Evolutionary conservation across 305 asterid genomes (phyloP).

Genomic region (Fraxinus dipetala): DNA sequence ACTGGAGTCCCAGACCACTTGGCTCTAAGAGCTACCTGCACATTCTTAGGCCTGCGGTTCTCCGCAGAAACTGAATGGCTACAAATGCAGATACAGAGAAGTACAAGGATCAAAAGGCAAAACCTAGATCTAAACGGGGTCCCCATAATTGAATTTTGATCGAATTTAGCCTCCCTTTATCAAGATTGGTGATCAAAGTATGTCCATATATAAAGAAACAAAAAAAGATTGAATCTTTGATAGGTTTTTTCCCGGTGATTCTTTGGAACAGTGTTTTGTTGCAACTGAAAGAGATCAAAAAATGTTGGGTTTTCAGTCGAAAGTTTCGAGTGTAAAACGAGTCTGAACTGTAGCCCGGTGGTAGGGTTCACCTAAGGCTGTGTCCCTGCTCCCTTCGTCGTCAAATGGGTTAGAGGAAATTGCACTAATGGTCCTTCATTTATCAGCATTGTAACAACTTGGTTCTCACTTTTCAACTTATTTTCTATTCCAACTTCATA

Average conservation of each 20-base stretch:
- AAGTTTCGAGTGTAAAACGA: neutral
- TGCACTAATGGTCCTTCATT: neutral
- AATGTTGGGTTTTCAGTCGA: too few relatives aligned
- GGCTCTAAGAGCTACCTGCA: conserved; percentile 91
- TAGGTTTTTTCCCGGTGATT: neutral
- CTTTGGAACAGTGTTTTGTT: neutral
- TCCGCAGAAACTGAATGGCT: conserved; percentile 46
- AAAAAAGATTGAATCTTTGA: conserved; percentile 20
- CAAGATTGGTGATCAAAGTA: conserved; percentile 28
- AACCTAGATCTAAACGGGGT: conserved; percentile 62
- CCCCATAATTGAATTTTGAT: conserved; percentile 52
- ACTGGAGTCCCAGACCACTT: conserved; percentile 96
- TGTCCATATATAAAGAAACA: conserved; percentile 27
- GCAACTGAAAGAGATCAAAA: neutral
- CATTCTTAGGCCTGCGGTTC: conserved; percentile 77
- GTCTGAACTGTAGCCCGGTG: neutral
- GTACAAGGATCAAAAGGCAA: conserved; percentile 39
- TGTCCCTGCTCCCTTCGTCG: neutral
- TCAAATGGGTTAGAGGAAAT: neutral
- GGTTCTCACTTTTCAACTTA: neutral
- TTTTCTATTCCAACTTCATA: neutral
- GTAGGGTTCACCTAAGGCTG: conserved; percentile 17
- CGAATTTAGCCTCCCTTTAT: conserved; percentile 20
- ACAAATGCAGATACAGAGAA: conserved; percentile 34
- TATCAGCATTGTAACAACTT: neutral